A percentile compares a stretch with the other conserved stretches of the same genome.
Conservation (phyloP, 2,329 filamentous ascomycete species). For the Penicillium sp. region DNA sequence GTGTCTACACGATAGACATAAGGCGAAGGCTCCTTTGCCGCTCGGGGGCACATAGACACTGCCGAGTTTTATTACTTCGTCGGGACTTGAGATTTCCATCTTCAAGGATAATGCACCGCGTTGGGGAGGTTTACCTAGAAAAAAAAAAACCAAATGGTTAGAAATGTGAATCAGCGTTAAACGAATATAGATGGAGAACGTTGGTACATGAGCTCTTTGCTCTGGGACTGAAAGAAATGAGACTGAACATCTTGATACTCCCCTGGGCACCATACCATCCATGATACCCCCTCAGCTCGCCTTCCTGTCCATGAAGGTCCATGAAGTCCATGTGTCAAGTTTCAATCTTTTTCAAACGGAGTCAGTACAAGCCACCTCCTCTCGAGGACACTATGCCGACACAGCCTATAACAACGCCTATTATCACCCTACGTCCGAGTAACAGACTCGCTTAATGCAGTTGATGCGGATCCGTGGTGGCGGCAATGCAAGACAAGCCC, state of each 20-base stretch:
- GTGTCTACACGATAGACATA: too few relatives aligned
- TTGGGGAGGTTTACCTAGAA: neutral
- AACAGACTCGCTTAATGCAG: neutral
- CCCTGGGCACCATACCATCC: neutral
- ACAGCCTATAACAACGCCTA: neutral
- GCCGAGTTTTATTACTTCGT: neutral
- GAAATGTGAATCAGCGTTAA: too few relatives aligned
- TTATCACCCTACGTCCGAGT: neutral
- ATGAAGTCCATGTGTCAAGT: neutral
- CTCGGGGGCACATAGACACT: neutral
- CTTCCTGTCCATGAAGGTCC: neutral
- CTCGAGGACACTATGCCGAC: neutral
- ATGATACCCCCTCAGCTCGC: neutral
- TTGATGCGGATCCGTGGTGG: slow-evolving; percentile 16
- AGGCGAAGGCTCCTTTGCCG: neutral
- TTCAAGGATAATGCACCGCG: too few relatives aligned
- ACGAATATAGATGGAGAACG: too few relatives aligned
- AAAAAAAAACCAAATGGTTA: too few relatives aligned
- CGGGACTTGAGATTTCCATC: neutral
- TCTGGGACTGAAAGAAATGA: too few relatives aligned
- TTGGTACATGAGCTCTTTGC: too few relatives aligned
- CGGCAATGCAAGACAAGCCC: slow-evolving; percentile 22
- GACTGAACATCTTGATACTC: too few relatives aligned
- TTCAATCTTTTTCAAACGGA: neutral
- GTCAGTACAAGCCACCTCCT: neutral